Evolutionary conservation across 805 yeast species (phyloP).

Genomic region (Lipomyces yamadae): DNA sequence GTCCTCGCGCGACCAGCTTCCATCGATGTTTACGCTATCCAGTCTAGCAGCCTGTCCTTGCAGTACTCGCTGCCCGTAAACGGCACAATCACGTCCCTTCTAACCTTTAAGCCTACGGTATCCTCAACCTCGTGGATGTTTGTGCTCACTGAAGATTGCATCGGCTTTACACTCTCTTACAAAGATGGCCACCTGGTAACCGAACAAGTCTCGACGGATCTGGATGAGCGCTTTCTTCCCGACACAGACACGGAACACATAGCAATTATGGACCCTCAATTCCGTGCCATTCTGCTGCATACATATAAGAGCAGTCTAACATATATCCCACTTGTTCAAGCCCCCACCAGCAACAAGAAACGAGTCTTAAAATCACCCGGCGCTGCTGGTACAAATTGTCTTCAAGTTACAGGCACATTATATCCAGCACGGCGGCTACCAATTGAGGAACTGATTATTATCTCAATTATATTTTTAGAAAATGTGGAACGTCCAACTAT

Average conservation of each 20-base stretch:
- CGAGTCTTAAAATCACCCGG: conserved; percentile 13
- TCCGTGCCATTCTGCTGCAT: conserved; percentile 30
- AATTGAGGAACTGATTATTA: conserved; percentile 29
- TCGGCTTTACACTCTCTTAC: conserved; percentile 23
- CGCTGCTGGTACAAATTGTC: background rate
- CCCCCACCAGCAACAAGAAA: conserved; percentile 6
- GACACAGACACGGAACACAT: conserved; percentile 32
- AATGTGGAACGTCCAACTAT: conserved; percentile 24
- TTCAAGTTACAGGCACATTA: conserved; percentile 15
- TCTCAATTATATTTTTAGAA: conserved; percentile 27
- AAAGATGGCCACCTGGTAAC: conserved; percentile 23
- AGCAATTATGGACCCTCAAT: conserved; percentile 29
- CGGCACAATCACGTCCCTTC: conserved; percentile 26
- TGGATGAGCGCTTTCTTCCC: conserved; percentile 30
- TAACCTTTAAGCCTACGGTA: conserved; percentile 24
- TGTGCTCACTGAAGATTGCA: conserved; percentile 30
- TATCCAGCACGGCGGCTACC: conserved; percentile 26
- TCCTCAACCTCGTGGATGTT: conserved; percentile 31
- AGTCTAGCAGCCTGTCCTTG: conserved; percentile 24
- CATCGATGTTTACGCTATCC: conserved; percentile 28
- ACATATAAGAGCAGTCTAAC: conserved; percentile 26
- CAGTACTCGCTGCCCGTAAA: conserved; percentile 27
- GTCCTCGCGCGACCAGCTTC: conserved; percentile 34
- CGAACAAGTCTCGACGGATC: conserved; percentile 21
- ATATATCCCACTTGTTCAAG: conserved; percentile 27